phyloP scores from a whole-genome alignment of 2,329 filamentous ascomycete genomes.

The Neofusicoccum sp. region DNA sequence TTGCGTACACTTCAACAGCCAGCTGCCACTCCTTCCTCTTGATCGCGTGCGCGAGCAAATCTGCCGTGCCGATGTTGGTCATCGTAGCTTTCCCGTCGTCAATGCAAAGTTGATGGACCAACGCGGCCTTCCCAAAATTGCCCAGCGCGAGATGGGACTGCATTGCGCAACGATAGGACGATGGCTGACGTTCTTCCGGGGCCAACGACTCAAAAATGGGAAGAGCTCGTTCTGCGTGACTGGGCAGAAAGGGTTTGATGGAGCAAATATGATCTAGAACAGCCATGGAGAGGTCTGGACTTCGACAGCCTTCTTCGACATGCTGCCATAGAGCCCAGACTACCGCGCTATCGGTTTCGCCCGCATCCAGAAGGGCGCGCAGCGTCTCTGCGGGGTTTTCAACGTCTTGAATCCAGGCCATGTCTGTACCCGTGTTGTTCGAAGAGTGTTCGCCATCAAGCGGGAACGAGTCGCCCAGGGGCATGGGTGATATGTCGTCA shows the following conservation, averaged over 20 bases:
- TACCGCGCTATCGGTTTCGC: slow-evolving; percentile 22
- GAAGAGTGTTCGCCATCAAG: background rate
- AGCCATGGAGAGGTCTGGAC: slow-evolving; percentile 21
- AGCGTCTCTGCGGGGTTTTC: slow-evolving; percentile 9
- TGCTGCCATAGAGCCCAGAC: slow-evolving; percentile 24
- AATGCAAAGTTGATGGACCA: slow-evolving; percentile 43
- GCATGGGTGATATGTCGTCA: background rate
- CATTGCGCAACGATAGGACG: slow-evolving; percentile 47
- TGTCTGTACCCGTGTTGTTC: background rate
- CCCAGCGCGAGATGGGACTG: slow-evolving; percentile 44
- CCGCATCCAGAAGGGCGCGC: slow-evolving; percentile 24
- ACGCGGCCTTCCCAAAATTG: slow-evolving; percentile 37
- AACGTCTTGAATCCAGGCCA: background rate
- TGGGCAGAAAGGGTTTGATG: background rate
- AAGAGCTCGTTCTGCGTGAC: background rate
- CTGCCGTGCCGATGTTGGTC: slow-evolving; percentile 28
- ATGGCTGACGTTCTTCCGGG: slow-evolving; percentile 34
- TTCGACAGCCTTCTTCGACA: slow-evolving; percentile 8
- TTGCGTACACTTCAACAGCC: slow-evolving; percentile 21
- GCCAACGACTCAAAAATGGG: slow-evolving; percentile 47
- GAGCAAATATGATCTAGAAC: slow-evolving; percentile 32
- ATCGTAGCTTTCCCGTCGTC: background rate
- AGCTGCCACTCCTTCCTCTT: slow-evolving; percentile 37
- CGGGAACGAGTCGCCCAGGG: background rate
- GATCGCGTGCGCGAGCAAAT: slow-evolving; percentile 31